phyloP scores from a whole-genome alignment of 2,329 filamentous ascomycete species.

The Cryphonectria parasitica region DNA sequence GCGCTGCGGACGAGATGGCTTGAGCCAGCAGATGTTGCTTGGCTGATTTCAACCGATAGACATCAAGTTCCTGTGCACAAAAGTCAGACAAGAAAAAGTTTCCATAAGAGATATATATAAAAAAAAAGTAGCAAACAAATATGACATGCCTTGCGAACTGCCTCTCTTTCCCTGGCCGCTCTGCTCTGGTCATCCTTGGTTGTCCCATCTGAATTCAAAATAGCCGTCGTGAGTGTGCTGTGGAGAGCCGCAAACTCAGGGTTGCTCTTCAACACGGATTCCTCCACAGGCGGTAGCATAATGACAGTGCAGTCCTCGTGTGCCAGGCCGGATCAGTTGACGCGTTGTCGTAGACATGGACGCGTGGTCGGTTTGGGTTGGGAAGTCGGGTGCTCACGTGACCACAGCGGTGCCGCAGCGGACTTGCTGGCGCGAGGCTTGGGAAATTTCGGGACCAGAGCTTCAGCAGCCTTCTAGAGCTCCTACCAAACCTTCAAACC shows the following conservation, averaged over 20 bases:
- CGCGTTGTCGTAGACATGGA: not conserved
- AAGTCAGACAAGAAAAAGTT: not conserved
- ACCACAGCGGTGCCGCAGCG: not conserved
- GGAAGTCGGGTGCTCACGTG: constrained; percentile 18
- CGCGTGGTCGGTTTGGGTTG: not conserved
- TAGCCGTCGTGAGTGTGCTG: constrained; percentile 53
- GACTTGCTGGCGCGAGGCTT: not conserved
- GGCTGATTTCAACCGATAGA: constrained; percentile 51
- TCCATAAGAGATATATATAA: not conserved
- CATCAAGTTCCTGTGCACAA: constrained; percentile 50
- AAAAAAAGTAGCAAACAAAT: not conserved
- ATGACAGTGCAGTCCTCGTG: constrained; percentile 20
- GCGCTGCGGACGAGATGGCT: constrained; percentile 53
- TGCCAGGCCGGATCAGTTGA: not conserved
- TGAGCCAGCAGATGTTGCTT: constrained; percentile 55
- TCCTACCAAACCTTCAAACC: not conserved
- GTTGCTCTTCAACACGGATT: constrained; percentile 57
- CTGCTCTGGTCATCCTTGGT: constrained; percentile 52
- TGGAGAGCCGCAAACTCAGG: constrained; percentile 65
- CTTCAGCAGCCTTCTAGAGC: not conserved
- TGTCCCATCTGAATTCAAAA: constrained; percentile 62
- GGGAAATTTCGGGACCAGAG: constrained; percentile 1
- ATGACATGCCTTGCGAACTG: constrained; percentile 51
- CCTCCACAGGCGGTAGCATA: constrained; percentile 64
- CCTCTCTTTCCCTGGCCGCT: constrained; percentile 53